Evolutionary conservation across 495 filamentous ascomycete genomes (phyloP).

Genomic region (Opeltia flavorubescens): DNA sequence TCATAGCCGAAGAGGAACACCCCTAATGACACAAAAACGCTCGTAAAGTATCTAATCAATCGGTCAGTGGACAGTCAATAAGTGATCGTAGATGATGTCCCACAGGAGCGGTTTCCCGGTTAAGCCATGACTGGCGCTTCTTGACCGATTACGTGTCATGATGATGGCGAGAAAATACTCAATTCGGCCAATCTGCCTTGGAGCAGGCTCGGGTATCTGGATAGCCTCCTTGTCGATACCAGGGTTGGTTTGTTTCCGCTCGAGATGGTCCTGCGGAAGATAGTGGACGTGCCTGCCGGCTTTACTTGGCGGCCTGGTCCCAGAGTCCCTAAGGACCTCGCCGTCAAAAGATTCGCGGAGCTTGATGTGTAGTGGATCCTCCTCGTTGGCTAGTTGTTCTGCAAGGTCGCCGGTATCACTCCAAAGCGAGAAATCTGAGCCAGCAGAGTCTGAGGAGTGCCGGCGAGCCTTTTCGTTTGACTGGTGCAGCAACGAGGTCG

Average conservation of each 20-base stretch:
- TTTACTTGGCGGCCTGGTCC: slow-evolving; percentile 18
- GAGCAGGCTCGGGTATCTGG: slow-evolving; percentile 55
- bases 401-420: slow-evolving; percentile 87
- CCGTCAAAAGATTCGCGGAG: slow-evolving; percentile 50
- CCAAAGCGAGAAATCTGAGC: slow-evolving; percentile 69
- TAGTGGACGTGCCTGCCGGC: slow-evolving; percentile 41
- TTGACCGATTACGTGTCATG: slow-evolving; percentile 66
- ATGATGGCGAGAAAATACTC: slow-evolving; percentile 61
- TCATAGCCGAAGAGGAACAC: slow-evolving; percentile 99
- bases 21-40: slow-evolving; percentile 92
- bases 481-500: slow-evolving; percentile 24
- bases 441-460: slow-evolving; percentile 42
- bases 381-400: slow-evolving; percentile 70
- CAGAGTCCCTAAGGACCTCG: slow-evolving; percentile 32
- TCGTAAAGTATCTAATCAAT: slow-evolving; percentile 74
- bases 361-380: slow-evolving; percentile 59
- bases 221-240: slow-evolving; percentile 68
- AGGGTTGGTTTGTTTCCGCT: slow-evolving; percentile 31
- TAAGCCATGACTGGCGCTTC: slow-evolving; percentile 65
- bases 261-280: slow-evolving; percentile 16
- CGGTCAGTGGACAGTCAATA: slow-evolving; percentile 21
- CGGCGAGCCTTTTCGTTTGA: slow-evolving; percentile 35
- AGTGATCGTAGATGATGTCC: slow-evolving; percentile 17
- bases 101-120: slow-evolving; percentile 92
- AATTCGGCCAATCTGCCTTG: slow-evolving; percentile 42